Percentiles rank a stretch among this genome's conserved stretches.
Evolutionary conservation across 345 rosid species (phyloP).

Genomic region (Turnera subulata): DNA sequence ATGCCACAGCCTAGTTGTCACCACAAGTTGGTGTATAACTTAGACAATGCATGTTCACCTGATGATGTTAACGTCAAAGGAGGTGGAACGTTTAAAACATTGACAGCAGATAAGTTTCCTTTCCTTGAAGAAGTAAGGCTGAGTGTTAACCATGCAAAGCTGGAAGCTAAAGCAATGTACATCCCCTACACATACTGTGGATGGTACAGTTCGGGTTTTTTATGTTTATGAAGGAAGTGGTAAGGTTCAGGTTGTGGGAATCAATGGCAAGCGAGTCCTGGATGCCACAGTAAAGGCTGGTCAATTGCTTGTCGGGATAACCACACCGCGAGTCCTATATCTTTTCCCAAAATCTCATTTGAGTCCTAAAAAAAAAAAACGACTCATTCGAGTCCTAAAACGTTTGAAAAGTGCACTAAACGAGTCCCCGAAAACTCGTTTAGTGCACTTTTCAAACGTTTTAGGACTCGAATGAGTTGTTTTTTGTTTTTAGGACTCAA

Average conservation of each 20-base stretch:
- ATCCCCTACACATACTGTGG: not conserved
- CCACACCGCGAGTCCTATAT: no score
- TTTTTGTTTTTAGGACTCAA: no score
- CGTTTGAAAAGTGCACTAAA: no score
- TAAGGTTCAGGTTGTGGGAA: not conserved
- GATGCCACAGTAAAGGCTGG: not conserved
- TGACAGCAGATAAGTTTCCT: not conserved
- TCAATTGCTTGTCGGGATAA: no score
- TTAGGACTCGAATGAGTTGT: no score
- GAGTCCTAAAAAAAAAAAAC: no score
- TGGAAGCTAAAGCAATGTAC: not conserved
- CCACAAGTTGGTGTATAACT: not conserved
- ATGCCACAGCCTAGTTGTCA: not conserved
- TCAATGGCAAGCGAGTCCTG: not conserved
- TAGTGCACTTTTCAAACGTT: no score
- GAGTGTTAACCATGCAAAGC: not conserved
- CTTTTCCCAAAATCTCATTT: no score
- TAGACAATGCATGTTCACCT: not conserved
- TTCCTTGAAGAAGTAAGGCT: not conserved
- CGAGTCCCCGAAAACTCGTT: no score
- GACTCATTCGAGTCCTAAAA: no score
- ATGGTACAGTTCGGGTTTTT: not conserved
- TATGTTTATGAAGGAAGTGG: not conserved
- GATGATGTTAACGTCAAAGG: not conserved
- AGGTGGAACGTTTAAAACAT: not conserved